Evolutionary conservation across 139 green algal species (phyloP).

Genomic region (Chlamydomonas sp.): DNA sequence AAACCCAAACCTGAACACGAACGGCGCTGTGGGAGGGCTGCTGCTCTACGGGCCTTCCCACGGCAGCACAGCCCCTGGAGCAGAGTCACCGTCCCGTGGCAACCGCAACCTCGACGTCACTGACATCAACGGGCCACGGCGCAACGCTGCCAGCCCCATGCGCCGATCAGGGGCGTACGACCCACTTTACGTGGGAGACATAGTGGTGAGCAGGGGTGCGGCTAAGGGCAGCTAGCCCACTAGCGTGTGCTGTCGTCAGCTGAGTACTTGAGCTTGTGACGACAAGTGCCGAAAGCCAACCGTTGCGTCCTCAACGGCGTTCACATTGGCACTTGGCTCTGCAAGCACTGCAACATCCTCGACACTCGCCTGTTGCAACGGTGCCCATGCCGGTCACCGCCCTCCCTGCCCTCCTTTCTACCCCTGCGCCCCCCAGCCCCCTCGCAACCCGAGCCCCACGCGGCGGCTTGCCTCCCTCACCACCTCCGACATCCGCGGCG

Average conservation of each 20-base stretch:
- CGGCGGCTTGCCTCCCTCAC: not conserved
- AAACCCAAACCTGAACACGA: not conserved
- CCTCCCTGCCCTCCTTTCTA: not conserved
- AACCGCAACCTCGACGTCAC: constrained; percentile 18
- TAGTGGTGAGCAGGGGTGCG: constrained; percentile 7
- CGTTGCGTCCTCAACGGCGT: no score
- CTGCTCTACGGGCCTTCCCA: constrained; percentile 24
- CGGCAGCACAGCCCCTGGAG: not conserved
- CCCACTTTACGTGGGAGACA: constrained; percentile 7
- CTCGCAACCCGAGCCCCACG: constrained; percentile 15
- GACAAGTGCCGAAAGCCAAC: no score
- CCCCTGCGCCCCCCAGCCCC: not conserved
- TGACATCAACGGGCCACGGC: constrained; percentile 21
- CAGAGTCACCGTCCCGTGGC: not conserved
- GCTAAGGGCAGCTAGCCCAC: not conserved
- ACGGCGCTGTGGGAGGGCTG: constrained; percentile 29
- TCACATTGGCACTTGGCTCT: not conserved
- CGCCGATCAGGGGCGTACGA: constrained; percentile 27
- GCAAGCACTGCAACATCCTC: not conserved
- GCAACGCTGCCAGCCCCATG: not conserved
- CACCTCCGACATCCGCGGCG: constrained; percentile 25
- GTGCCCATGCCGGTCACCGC: no score
- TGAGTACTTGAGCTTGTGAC: no score
- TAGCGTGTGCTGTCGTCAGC: no score
- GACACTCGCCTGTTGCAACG: not conserved